phyloP scores from a whole-genome alignment of 2,329 filamentous ascomycete species.

The Verticillium isaacii region DNA sequence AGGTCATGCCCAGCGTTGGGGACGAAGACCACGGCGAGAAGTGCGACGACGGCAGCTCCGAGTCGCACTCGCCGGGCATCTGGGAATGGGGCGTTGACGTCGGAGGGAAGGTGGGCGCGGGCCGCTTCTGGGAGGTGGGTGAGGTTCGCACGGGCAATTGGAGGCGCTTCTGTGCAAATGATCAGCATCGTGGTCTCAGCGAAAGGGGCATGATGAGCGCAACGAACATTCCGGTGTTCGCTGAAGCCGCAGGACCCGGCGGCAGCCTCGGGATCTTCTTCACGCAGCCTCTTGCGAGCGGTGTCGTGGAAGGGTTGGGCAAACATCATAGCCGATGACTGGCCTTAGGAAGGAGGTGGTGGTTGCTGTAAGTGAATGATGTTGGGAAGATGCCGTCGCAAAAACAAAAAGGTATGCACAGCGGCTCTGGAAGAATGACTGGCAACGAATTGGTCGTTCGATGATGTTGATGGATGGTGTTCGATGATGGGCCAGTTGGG shows the following conservation, averaged over 20 bases:
- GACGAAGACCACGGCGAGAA: conserved; percentile 27
- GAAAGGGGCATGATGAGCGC: background rate
- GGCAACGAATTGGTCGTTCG: background rate
- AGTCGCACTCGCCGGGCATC: conserved; percentile 34
- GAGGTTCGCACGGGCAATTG: conserved; percentile 47
- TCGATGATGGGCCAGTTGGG: background rate
- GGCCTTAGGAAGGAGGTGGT: background rate
- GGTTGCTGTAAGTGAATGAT: background rate
- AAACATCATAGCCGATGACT: conserved; percentile 27
- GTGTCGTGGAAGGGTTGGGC: conserved; percentile 23
- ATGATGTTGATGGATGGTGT: background rate
- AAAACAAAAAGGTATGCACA: background rate
- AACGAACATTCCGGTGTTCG: conserved; percentile 45
- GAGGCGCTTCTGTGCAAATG: conserved; percentile 42
- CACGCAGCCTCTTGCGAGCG: conserved; percentile 39
- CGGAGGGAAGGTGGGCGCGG: background rate
- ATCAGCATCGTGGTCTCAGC: background rate
- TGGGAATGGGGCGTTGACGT: conserved; percentile 18
- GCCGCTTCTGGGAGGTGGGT: conserved; percentile 28
- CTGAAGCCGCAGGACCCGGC: conserved; percentile 35
- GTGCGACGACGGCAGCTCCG: conserved; percentile 26
- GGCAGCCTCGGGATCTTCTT: conserved; percentile 42
- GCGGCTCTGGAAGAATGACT: background rate
- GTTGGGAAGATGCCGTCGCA: background rate
- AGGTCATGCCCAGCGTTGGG: conserved; percentile 16